Conservation (phyloP, 441 rosid genomes). For the Lepidium campestre region DNA sequence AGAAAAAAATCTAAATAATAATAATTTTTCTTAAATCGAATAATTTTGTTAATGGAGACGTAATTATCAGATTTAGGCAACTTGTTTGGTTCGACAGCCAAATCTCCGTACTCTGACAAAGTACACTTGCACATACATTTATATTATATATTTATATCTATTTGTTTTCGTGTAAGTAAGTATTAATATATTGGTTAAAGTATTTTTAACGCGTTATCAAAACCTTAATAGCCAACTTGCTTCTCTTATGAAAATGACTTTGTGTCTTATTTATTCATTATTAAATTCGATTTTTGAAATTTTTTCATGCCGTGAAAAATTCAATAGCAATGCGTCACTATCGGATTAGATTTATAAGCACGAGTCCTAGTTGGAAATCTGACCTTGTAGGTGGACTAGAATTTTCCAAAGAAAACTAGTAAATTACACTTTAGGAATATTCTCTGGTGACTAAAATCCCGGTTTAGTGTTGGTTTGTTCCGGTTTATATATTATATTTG, state of each 20-base stretch:
- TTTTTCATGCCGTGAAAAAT: not conserved
- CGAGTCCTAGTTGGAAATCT: slow-evolving; percentile 3
- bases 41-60: not conserved
- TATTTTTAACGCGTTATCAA: not conserved
- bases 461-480: not conserved
- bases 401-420: not conserved
- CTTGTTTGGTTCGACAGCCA: slow-evolving; percentile 11
- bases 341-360: slow-evolving; percentile 13
- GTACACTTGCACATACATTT: slow-evolving; percentile 8
- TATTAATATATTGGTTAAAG: not conserved
- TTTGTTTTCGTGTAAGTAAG: not conserved
- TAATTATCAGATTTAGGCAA: not conserved
- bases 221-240: not conserved
- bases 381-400: slow-evolving; percentile 13
- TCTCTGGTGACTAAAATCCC: not conserved
- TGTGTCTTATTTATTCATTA: not conserved
- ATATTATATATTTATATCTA: not conserved
- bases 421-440: slow-evolving; percentile 11
- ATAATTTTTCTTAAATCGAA: not conserved
- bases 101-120: slow-evolving; percentile 25
- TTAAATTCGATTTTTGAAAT: not conserved
- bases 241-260: not conserved
- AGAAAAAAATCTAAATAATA: not conserved
- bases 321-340: slow-evolving; percentile 4
- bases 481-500: not conserved